A percentile compares a stretch with the other conserved stretches of the same genome.
phyloP scores from a whole-genome alignment of 495 filamentous ascomycete genomes.

The Neurospora sp. region DNA sequence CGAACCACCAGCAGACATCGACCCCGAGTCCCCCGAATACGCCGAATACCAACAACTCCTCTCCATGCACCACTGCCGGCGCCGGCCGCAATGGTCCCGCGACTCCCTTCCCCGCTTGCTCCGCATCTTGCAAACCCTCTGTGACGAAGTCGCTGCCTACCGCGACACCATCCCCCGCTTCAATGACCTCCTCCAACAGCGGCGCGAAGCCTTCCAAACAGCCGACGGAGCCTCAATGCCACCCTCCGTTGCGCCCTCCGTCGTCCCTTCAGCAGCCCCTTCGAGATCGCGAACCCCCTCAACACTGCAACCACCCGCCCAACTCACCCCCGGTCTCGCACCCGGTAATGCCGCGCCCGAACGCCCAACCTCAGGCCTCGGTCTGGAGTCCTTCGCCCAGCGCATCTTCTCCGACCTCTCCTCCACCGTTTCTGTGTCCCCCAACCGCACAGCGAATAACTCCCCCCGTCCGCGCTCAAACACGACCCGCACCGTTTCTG shows the following conservation, averaged over 20 bases:
- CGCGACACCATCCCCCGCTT: constrained; percentile 64
- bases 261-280: neutral
- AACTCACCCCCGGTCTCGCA: neutral
- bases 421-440: neutral
- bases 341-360: constrained; percentile 22
- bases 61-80: constrained; percentile 37
- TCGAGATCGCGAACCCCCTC: neutral
- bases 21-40: constrained; percentile 27
- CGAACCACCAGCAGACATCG: constrained; percentile 5
- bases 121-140: constrained; percentile 43
- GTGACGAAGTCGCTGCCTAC: constrained; percentile 55
- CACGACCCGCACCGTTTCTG: neutral
- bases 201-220: constrained; percentile 56
- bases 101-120: constrained; percentile 41
- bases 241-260: neutral
- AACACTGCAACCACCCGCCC: neutral
- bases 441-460: neutral
- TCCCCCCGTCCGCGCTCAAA: neutral
- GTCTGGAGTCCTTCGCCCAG: constrained; percentile 44
- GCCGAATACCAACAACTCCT: constrained; percentile 35
- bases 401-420: constrained; percentile 43
- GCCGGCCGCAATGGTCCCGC: constrained; percentile 38
- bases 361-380: constrained; percentile 24
- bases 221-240: constrained; percentile 25
- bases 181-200: constrained; percentile 63